These are phyloP conservation scores for Lactarius tabidus DNA, from an alignment of 768 basidiomycete genomes.

Conservation along the genomic window DNA sequence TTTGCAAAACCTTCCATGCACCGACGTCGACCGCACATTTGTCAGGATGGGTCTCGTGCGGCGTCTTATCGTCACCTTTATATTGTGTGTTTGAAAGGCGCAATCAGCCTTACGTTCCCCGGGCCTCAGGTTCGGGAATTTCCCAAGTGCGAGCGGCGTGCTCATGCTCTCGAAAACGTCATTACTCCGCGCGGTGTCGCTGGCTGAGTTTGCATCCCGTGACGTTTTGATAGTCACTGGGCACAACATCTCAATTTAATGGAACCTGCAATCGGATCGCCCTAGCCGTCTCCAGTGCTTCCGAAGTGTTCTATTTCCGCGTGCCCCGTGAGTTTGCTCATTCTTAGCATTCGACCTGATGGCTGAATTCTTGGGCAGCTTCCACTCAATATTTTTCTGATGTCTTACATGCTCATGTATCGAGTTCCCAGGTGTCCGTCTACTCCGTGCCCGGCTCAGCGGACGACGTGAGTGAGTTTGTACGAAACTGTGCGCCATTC, in stretches of 20 bases:
- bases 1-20: background rate
- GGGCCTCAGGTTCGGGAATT: background rate
- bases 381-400: background rate
- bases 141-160: too few relatives aligned
- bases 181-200: too few relatives aligned
- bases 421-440: background rate
- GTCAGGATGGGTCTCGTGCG: background rate
- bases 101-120: too few relatives aligned
- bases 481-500: background rate
- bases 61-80: background rate
- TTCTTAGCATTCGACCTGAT: too few relatives aligned
- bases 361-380: background rate
- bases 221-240: background rate
- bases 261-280: background rate
- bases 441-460: background rate
- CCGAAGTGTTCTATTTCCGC: background rate
- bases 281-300: background rate
- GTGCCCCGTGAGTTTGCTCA: background rate
- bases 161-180: background rate
- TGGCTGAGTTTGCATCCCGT: too few relatives aligned
- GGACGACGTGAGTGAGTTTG: background rate
- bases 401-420: background rate
- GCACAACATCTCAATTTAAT: background rate
- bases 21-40: background rate
- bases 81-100: background rate